Evolutionary conservation across 2,329 filamentous ascomycete genomes (phyloP), one percentile per base, ranked within the genome.

Genomic region (Colletotrichum sp.): DNA sequence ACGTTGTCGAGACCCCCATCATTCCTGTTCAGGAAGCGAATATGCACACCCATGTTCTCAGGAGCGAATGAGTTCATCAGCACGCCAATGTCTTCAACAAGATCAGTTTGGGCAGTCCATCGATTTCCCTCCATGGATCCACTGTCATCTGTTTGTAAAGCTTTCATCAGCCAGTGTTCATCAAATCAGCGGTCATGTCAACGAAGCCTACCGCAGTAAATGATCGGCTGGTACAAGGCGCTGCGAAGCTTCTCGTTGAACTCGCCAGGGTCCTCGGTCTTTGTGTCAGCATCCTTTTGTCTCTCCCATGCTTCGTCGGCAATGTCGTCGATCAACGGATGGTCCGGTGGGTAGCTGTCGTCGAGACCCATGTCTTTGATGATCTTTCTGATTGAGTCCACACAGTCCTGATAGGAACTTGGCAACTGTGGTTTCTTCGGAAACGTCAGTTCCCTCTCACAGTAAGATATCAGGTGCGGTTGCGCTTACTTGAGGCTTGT

Each of bases 381-480:
- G 44, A 52, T 52, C 44, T 52, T 52, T 3, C 4, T 52, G 11
- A 52, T 52, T 13, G 44, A 52, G 44, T 52, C 44, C 5, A 52
- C 44, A 3, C 44, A 52, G 44, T 52, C 44, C 44, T 52, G 44
- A 4, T 52, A 52, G 4, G 44, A 52, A 13, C n/a, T 52, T 22
- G 44, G 44, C 44, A 52, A 52, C n/a, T 1, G 2, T 22, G 44
- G 44, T n/a, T 52, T 52, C 44, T 52, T 22, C 44, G 13, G 8
- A 13, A 22, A 52, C 6, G 44, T 52, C 12, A 52, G 44, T 48
- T 3, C 3, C 4, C 1, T 48, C n/a, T 48, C 44, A 13, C 11
- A 22, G 11, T 6, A 22, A 22, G 44, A 1, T 22, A 6, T 2
- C 1, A 13, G 19, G n/a, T 4, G 44, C n/a, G 5, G 11, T 4